Percentiles rank a stretch among this genome's conserved stretches.
phyloP scores from a whole-genome alignment of 2,329 filamentous ascomycete species.

The Thielaviopsis ethacetica region DNA sequence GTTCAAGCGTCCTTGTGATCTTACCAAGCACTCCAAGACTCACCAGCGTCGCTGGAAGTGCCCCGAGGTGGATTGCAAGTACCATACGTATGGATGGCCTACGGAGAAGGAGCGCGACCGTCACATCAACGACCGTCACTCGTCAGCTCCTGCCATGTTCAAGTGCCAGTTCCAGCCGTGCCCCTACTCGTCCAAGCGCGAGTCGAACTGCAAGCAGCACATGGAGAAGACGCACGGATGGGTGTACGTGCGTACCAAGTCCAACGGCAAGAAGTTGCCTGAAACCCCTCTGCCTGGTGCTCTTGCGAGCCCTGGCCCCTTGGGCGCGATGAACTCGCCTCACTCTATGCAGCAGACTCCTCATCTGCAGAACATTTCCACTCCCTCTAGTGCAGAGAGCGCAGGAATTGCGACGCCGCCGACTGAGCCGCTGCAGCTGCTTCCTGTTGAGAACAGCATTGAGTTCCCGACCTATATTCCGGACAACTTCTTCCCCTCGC shows the following conservation, averaged over 20 bases:
- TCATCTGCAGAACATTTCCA: conserved; percentile 42
- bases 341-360: conserved; percentile 38
- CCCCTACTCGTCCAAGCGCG: conserved; percentile 85
- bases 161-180: conserved; percentile 72
- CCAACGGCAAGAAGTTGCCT: conserved; percentile 52
- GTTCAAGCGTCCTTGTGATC: conserved; percentile 91
- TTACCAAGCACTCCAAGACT: conserved; percentile 97
- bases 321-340: conserved; percentile 22
- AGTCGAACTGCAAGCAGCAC: conserved; percentile 95
- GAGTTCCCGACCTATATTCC: conserved; percentile 35
- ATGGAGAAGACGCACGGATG: conserved; percentile 95
- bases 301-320: conserved; percentile 12
- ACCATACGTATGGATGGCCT: conserved; percentile 78
- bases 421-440: conserved; percentile 26
- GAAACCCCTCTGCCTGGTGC: neutral
- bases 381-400: conserved; percentile 37
- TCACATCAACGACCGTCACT: conserved; percentile 94
- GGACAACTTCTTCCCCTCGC: conserved; percentile 27
- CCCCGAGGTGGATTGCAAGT: conserved; percentile 66
- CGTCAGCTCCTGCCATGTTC: conserved; percentile 59
- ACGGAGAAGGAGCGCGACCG: conserved; percentile 96
- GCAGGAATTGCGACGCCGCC: conserved; percentile 37
- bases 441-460: conserved; percentile 18
- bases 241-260: conserved; percentile 84
- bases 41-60: conserved; percentile 97